These are phyloP conservation scores for Salvia rosmarinus DNA, from an alignment of 257 asterid species.

Conservation along the genomic window DNA sequence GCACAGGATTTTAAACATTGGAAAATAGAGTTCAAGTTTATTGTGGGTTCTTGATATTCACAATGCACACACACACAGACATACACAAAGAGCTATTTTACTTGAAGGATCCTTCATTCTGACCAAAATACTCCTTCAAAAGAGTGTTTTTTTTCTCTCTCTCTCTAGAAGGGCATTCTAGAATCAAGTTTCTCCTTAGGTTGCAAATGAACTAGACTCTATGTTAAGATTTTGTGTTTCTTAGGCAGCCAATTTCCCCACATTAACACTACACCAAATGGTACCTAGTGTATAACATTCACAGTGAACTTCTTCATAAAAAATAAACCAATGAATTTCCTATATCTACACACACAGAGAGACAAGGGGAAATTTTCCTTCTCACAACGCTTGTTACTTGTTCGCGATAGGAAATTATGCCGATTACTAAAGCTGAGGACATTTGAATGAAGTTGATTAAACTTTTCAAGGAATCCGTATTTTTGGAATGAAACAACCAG, in stretches of 20 bases:
- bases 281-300: too few species aligned
- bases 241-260: not conserved
- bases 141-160: not conserved
- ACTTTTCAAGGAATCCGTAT: not conserved
- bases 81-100: not conserved
- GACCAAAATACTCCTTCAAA: not conserved
- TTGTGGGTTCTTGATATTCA: not conserved
- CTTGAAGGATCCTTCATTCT: conserved; percentile 10
- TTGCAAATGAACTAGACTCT: not conserved
- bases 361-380: not conserved
- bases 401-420: not conserved
- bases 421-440: not conserved
- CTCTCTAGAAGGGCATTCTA: not conserved
- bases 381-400: not conserved
- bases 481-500: not conserved
- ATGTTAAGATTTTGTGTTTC: too few species aligned
- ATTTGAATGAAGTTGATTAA: not conserved
- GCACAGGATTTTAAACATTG: not conserved
- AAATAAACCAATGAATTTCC: not conserved
- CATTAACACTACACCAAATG: too few species aligned
- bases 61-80: not conserved
- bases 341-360: not conserved
- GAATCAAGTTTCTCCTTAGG: conserved; percentile 4
- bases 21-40: not conserved
- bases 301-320: too few species aligned